Base-by-base conservation (phyloP, 225 moss, liverwort and hornwort genomes). In the Polytrichum formosum region DNA sequence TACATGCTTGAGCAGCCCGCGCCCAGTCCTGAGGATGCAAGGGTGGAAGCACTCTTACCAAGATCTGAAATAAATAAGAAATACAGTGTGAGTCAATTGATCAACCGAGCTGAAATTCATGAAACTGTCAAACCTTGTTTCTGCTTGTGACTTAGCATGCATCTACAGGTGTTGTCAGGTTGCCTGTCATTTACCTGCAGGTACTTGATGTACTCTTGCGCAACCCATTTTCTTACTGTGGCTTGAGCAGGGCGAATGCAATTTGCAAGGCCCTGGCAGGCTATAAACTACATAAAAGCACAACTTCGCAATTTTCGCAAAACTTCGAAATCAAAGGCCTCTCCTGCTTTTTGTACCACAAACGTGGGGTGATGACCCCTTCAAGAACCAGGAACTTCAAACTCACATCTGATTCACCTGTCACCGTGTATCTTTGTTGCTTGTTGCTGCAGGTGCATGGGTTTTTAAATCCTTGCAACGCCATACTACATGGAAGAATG, bases 1-100 rank as follows among this genome's bases (percentile, higher is more conserved):
- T 74, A 76, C 83, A 85, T 23, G 75, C 77, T 55, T 88, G 87
- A 10, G 87, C 72, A 4, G 79, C 84, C 22, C 77, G 70, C 56
- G 87, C 87, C 87, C 87, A 88, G 68, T 88, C 87, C 53, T 80
- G 79, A 20, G 73, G 82, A 8, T 75, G 75, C 54, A 88, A 23
- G 6, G 84, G 84, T 33, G 75, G 73, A n/a, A 88, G 73, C 20
- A 88, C 73, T 60, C 84, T 72, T 64, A 84, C 74, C 65, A 88
- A 26, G 27, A 88, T 73, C 75, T 88, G 58, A 28, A 28, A 72
- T 31, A 31, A 31, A 31, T 31, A 31, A 53, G 27, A 5, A 68
- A 23, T 5, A 25, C 13, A 22, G 13, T 18, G 9, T 53, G 16
- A 54, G 33, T 25, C 22, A 20, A 8, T 65, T 9, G 28, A 30